Base-by-base conservation (phyloP, 2,329 filamentous ascomycete genomes). In the Volutella citrinella region DNA sequence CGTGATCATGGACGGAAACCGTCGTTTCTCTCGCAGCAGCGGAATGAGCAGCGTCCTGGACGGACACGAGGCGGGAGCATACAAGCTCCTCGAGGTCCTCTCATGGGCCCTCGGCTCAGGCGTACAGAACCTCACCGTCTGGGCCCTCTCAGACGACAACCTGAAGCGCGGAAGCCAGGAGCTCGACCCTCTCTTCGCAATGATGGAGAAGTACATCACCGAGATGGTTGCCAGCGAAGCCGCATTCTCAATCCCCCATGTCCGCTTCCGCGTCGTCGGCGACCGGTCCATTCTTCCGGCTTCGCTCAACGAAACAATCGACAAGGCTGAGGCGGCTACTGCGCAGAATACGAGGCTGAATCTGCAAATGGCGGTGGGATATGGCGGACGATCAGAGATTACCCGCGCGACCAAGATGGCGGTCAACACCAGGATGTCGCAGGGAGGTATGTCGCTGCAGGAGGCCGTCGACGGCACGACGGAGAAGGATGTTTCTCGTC, bases 1-100 rank as follows among this genome's bases (percentile, higher is more conserved):
- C n/a, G 29, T 32, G 3, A 37, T 37, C n/a, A 37, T 37, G 34
- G 34, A 37, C 14, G 34, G 34, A 3, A 37, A 37, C 30, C 34
- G 34, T 19, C 34, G 34, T 15, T 37, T 32, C 16, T 37, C 34
- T 9, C 23, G 24, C n/a, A 19, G 23, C n/a, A 37, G 10, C n/a
- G 34, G 34, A 10, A n/a, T 37, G 5, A n/a, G 5, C 1, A 37
- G 24, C n/a, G 29, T 28, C 14, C 19, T 37, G 16, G 23, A 17
- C 11, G 34, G 34, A 6, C 34, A 37, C 15, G 23, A 37, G n/a
- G 34, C 24, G 10, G 34, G 34, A 6, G 34, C 34, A 4, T 24
- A 37, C n/a, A 37, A 37, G 14, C 29, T 37, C 11, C 28, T 37
- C 8, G 28, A 37, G 19, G 29, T 37, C 15, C 19, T 37, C 14